A percentile compares a stretch with the other conserved stretches of the same genome.
These are phyloP conservation scores for Backusella westeae DNA, from an alignment of 192 early-diverging fungal species.

Conservation along the genomic window DNA sequence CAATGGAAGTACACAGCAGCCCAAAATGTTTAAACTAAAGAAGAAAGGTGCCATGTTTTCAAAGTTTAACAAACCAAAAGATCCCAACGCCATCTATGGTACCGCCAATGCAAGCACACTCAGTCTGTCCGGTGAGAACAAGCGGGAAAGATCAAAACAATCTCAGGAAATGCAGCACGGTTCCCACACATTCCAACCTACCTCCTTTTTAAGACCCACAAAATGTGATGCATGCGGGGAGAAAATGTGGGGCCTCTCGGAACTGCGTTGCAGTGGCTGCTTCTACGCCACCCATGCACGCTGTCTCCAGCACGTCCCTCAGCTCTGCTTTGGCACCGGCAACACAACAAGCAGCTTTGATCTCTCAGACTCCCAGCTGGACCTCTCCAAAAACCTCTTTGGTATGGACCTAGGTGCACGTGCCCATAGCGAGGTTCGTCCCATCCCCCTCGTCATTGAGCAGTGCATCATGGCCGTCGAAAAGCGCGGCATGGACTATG, in stretches of 20 bases:
- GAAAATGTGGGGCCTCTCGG: conserved; percentile 52
- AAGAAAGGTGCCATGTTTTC: conserved; percentile 43
- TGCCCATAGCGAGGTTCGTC: conserved; percentile 52
- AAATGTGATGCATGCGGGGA: conserved; percentile 57
- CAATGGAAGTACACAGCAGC: conserved; percentile 31
- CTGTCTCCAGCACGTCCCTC: conserved; percentile 40
- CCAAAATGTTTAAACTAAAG: conserved; percentile 58
- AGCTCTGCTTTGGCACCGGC: conserved; percentile 22
- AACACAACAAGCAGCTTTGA: conserved; percentile 18
- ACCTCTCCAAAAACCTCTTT: conserved; percentile 51
- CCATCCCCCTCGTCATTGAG: conserved; percentile 66
- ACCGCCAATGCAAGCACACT: not conserved
- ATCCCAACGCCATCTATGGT: not conserved
- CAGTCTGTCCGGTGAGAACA: not conserved
- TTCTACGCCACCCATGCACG: conserved; percentile 44
- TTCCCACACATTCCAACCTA: conserved; percentile 39
- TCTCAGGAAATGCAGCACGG: conserved; percentile 22
- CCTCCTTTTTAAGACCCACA: conserved; percentile 41
- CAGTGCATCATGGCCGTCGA: conserved; percentile 69
- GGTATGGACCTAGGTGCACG: conserved; percentile 58
- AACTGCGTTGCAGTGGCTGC: conserved; percentile 51
- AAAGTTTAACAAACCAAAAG: conserved; percentile 22
- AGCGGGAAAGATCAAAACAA: not conserved
- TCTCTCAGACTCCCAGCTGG: not conserved
- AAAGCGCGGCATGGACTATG: conserved; percentile 58